These are phyloP conservation scores for Dactylonectria macrodidyma DNA, from an alignment of 2,329 filamentous ascomycete genomes.

Conservation along the genomic window DNA sequence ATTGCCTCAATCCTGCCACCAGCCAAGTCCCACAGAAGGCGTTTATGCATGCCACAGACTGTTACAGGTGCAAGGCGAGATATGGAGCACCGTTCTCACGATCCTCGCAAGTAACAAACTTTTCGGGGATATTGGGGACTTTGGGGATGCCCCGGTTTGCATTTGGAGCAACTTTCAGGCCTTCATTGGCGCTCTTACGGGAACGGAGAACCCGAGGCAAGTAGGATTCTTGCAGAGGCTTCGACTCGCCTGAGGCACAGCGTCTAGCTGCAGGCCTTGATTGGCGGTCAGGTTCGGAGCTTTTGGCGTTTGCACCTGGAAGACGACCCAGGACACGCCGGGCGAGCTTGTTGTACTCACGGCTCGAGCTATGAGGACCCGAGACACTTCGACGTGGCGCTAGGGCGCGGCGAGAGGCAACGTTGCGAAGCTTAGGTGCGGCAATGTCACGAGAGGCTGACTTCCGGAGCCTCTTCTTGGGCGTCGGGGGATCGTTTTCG, in stretches of 20 bases:
- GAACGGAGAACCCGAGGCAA: conserved; percentile 47
- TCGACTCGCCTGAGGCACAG: conserved; percentile 36
- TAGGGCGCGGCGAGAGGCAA: conserved; percentile 44
- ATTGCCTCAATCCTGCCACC: neutral
- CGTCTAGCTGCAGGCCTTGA: conserved; percentile 36
- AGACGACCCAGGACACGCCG: conserved; percentile 46
- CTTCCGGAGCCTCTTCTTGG: conserved; percentile 68
- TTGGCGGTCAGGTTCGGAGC: conserved; percentile 39
- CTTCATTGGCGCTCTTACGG: conserved; percentile 42
- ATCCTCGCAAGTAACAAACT: conserved; percentile 56
- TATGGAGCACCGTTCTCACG: conserved; percentile 53
- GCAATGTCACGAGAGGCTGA: conserved; percentile 62
- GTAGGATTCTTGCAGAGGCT: conserved; percentile 39
- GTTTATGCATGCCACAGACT: neutral
- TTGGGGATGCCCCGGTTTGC: conserved; percentile 63
- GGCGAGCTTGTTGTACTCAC: conserved; percentile 45
- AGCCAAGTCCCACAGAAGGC: neutral
- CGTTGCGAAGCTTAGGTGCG: conserved; percentile 52
- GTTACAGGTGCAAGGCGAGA: conserved; percentile 48
- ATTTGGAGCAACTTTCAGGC: conserved; percentile 61
- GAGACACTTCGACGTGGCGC: conserved; percentile 49
- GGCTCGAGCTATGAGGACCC: conserved; percentile 38
- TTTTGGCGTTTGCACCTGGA: conserved; percentile 38
- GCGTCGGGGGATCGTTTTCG: conserved; percentile 43
- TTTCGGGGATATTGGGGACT: conserved; percentile 61